Conservation (phyloP, 2,329 filamentous ascomycete genomes). For the Alternaria tenuissima region DNA sequence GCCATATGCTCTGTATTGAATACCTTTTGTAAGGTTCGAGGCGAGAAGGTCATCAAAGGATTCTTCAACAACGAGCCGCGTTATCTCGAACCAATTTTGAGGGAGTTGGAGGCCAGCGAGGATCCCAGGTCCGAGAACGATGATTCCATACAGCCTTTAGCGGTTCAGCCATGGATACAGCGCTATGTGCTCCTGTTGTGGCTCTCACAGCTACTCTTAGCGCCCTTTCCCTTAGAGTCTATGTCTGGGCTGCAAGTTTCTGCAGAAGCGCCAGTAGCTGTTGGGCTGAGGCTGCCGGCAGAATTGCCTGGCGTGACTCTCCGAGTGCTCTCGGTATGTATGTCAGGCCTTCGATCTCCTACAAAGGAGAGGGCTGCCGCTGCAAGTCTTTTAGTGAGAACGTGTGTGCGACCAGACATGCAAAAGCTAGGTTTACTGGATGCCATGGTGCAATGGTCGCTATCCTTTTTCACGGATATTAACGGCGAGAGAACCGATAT, state of each 20-base stretch:
- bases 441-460: slow-evolving; percentile 74
- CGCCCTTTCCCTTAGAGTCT: slow-evolving; percentile 88
- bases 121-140: slow-evolving; percentile 23
- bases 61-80: slow-evolving; percentile 91
- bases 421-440: slow-evolving; percentile 75
- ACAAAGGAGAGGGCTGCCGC: slow-evolving; percentile 92
- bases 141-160: slow-evolving; percentile 25
- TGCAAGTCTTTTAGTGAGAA: slow-evolving; percentile 79
- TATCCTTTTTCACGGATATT: slow-evolving; percentile 65
- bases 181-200: slow-evolving; percentile 87
- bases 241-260: slow-evolving; percentile 68
- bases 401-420: slow-evolving; percentile 89
- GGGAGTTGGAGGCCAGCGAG: slow-evolving; percentile 72
- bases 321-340: slow-evolving; percentile 74
- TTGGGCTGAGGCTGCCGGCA: slow-evolving; percentile 64
- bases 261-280: slow-evolving; percentile 35
- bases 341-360: slow-evolving; percentile 74
- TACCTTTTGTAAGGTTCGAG: slow-evolving; percentile 91
- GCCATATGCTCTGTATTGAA: slow-evolving; percentile 85
- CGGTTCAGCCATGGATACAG: slow-evolving; percentile 74
- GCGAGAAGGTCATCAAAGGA: slow-evolving; percentile 88
- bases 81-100: slow-evolving; percentile 81
- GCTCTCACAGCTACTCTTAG: slow-evolving; percentile 66
- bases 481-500: slow-evolving; percentile 60
- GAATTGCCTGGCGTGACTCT: slow-evolving; percentile 74